Conservation (phyloP, 192 early-diverging fungal genomes). For the Pilaira anomala region DNA sequence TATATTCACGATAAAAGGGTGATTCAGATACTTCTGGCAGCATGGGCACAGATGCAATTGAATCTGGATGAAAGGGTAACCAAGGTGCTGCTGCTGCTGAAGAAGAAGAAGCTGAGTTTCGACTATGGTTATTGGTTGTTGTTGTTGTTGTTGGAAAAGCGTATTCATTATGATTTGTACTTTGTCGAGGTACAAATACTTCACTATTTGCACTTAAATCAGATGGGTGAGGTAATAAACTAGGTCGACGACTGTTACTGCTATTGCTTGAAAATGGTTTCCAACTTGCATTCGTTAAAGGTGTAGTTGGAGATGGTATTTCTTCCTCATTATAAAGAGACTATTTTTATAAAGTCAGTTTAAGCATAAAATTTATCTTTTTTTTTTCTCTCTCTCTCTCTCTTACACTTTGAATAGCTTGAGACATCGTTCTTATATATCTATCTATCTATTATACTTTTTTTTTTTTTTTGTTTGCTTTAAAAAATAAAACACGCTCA, state of each 20-base stretch:
- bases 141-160: conserved; percentile 12
- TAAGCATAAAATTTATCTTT: no score
- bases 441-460: no score
- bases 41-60: conserved; percentile 36
- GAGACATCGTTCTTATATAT: no score
- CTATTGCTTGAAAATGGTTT: conserved; percentile 4
- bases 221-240: conserved; percentile 9
- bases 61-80: conserved; percentile 15
- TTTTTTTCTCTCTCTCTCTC: no score
- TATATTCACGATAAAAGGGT: conserved; percentile 43
- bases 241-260: no score
- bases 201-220: background rate
- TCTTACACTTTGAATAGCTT: conserved; percentile 7
- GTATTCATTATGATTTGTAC: background rate
- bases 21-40: conserved; percentile 38
- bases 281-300: background rate
- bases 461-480: background rate
- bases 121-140: no score
- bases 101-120: background rate
- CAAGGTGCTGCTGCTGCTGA: background rate
- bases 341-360: no score
- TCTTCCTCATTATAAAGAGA: no score
- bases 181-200: no score
- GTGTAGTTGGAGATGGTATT: no score
- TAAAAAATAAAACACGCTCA: background rate